Percentiles rank a stretch among this genome's conserved stretches.
Evolutionary conservation across 192 early-diverging fungal genomes (phyloP).

Genomic region (Coemansia sp.): DNA sequence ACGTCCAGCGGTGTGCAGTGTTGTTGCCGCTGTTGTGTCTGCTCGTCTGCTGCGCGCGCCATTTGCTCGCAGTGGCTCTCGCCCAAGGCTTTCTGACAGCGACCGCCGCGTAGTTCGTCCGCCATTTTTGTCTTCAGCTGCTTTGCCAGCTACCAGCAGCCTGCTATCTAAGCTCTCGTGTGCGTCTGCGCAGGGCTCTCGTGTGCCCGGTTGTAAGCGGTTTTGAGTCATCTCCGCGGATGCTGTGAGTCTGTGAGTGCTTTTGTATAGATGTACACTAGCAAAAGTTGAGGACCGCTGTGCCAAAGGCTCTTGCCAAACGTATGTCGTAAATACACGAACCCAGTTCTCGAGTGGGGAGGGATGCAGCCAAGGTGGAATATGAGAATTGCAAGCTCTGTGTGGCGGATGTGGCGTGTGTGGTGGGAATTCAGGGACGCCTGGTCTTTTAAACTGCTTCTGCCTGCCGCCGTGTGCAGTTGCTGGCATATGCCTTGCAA

Average conservation of each 20-base stretch:
- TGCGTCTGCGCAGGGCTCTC: not conserved
- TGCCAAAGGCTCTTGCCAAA: not conserved
- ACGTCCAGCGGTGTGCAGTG: not conserved
- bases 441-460: not conserved
- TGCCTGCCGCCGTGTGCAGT: not conserved
- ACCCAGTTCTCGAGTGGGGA: conserved; percentile 2
- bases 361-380: conserved; percentile 20
- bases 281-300: not conserved
- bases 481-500: not conserved
- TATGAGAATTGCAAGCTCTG: conserved; percentile 9
- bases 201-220: not conserved
- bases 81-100: conserved; percentile 22
- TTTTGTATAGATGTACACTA: not conserved
- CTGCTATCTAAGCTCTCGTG: not conserved
- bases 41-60: not conserved
- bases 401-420: conserved; percentile 56
- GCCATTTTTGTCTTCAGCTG: not conserved
- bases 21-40: not conserved
- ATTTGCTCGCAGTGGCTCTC: conserved; percentile 1
- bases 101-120: conserved; percentile 27
- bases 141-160: not conserved
- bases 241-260: not conserved
- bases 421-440: conserved; percentile 23
- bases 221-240: not conserved
- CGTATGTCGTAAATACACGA: not conserved